Evolutionary conservation across 2,329 filamentous ascomycete genomes (phyloP).

Genomic region (Epichloe aotearoae): DNA sequence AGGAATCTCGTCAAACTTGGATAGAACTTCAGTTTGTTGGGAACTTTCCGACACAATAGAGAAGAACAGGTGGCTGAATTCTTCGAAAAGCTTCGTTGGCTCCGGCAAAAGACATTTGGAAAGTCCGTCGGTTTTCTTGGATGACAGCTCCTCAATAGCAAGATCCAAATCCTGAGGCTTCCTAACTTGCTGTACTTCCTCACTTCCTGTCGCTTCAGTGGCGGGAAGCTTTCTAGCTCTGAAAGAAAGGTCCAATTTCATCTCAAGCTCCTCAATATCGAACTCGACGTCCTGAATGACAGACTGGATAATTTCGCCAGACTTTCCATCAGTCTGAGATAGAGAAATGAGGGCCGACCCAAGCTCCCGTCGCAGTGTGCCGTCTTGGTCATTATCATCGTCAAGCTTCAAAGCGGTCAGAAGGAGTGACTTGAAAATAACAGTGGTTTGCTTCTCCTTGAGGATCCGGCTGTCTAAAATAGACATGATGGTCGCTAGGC

Average conservation of each 20-base stretch:
- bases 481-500: constrained; percentile 45
- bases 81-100: constrained; percentile 39
- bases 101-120: constrained; percentile 40
- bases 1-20: constrained; percentile 39
- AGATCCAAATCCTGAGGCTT: constrained; percentile 24
- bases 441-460: constrained; percentile 47
- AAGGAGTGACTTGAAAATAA: constrained; percentile 53
- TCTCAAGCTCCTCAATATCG: constrained; percentile 62
- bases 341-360: constrained; percentile 54
- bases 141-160: constrained; percentile 25
- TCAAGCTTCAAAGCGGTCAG: constrained; percentile 45
- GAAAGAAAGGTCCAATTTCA: constrained; percentile 59
- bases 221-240: constrained; percentile 41
- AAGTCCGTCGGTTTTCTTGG: constrained; percentile 20
- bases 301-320: constrained; percentile 51
- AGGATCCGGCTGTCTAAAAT: constrained; percentile 48
- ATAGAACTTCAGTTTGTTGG: constrained; percentile 25
- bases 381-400: constrained; percentile 39
- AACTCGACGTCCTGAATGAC: constrained; percentile 54
- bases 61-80: constrained; percentile 46
- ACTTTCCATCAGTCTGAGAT: constrained; percentile 42
- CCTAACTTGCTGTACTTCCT: constrained; percentile 14
- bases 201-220: constrained; percentile 32
- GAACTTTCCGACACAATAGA: constrained; percentile 33
- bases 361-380: constrained; percentile 47